Evolutionary conservation across 176 grass and related monocot genomes (phyloP).

Genomic region (Saccharum officinarum): DNA sequence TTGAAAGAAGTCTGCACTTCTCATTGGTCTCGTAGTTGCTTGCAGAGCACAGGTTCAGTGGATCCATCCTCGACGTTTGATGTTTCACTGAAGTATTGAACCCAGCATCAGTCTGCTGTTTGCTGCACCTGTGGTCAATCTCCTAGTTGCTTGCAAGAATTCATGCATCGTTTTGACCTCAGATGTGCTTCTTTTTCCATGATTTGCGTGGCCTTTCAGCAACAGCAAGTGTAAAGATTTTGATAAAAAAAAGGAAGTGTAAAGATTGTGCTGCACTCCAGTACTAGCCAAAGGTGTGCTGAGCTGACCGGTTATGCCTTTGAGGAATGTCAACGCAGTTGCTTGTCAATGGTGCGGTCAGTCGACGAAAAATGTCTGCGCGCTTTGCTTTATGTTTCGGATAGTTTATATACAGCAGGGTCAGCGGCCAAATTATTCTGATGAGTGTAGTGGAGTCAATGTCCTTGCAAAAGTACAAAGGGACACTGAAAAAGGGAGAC

Average conservation of each 20-base stretch:
- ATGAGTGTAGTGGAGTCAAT: neutral
- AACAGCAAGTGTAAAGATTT: neutral
- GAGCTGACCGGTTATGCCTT: slow-evolving; percentile 21
- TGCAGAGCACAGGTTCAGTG: neutral
- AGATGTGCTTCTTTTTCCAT: neutral
- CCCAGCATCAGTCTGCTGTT: neutral
- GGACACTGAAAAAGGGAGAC: neutral
- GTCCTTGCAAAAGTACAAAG: neutral
- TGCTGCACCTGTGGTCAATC: neutral
- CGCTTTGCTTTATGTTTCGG: slow-evolving; percentile 35
- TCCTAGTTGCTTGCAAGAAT: neutral
- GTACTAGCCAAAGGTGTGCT: neutral
- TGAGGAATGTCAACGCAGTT: slow-evolving; percentile 9
- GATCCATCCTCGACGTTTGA: neutral
- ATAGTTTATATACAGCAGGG: neutral
- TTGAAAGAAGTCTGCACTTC: neutral
- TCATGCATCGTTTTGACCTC: neutral
- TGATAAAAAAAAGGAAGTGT: neutral
- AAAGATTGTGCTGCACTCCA: neutral
- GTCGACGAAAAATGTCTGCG: slow-evolving; percentile 17
- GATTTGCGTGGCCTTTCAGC: neutral
- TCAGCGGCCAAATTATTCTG: slow-evolving; percentile 10
- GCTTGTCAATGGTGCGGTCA: slow-evolving; percentile 3
- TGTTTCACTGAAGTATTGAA: neutral
- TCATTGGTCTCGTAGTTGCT: neutral